These are phyloP conservation scores for Pestalotiopsis sp. DNA, from an alignment of 2,329 filamentous ascomycete species.

Conservation along the genomic window DNA sequence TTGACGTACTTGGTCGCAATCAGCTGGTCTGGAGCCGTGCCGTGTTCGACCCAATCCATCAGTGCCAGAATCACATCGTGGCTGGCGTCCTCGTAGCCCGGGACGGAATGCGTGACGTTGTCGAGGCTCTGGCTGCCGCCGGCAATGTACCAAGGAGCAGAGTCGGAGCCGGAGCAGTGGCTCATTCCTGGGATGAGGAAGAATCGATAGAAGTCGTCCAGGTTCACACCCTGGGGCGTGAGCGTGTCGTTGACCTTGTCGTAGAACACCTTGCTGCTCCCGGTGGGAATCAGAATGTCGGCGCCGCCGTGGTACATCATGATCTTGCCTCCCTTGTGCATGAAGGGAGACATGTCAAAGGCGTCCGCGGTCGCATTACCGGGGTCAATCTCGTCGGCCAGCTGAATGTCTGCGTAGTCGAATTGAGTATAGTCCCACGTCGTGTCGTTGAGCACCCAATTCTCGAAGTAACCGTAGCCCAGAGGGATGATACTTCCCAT, in stretches of 20 bases:
- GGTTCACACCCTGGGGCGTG: conserved; percentile 26
- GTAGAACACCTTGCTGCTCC: conserved; percentile 33
- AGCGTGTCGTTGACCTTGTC: conserved; percentile 31
- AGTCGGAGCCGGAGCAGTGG: conserved; percentile 40
- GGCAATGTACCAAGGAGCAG: conserved; percentile 37
- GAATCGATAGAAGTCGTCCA: conserved; percentile 51
- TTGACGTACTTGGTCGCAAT: conserved; percentile 33
- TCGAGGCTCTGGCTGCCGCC: conserved; percentile 30
- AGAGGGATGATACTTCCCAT: conserved; percentile 20
- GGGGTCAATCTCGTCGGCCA: conserved; percentile 29
- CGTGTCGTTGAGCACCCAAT: conserved; percentile 30
- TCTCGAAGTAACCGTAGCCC: conserved; percentile 24
- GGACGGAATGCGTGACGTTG: conserved; percentile 33
- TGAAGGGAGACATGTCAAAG: conserved; percentile 34
- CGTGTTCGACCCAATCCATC: conserved; percentile 41
- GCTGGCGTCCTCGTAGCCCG: conserved; percentile 36
- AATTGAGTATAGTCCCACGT: conserved; percentile 31
- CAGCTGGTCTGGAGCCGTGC: conserved; percentile 26
- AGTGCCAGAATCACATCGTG: conserved; percentile 40
- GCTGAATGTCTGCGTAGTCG: conserved; percentile 27
- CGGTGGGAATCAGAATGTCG: conserved; percentile 35
- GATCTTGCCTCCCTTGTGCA: conserved; percentile 37
- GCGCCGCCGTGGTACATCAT: conserved; percentile 39
- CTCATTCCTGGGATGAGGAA: conserved; percentile 54
- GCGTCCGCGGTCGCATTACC: conserved; percentile 27